Evolutionary conservation across 2,329 filamentous ascomycete genomes (phyloP).

Genomic region (Fusarium aywerte): DNA sequence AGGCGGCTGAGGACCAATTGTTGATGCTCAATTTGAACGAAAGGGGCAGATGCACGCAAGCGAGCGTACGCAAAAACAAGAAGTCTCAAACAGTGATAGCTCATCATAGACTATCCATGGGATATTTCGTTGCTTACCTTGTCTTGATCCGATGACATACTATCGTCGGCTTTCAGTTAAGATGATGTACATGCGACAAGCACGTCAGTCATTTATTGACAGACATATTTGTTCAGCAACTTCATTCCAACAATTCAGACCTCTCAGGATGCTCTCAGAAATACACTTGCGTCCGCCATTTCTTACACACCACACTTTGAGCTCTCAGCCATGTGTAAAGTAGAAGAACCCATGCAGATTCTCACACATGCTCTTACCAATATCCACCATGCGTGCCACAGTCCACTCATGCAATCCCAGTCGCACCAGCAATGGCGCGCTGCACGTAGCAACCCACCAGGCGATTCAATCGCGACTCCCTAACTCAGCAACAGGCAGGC

Average conservation of each 20-base stretch:
- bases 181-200: not conserved
- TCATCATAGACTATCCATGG: not conserved
- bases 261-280: not conserved
- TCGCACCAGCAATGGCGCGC: constrained; percentile 42
- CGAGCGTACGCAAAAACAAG: constrained; percentile 18
- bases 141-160: not conserved
- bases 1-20: constrained; percentile 40
- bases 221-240: not conserved
- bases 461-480: constrained; percentile 44
- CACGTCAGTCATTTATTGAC: constrained; percentile 1
- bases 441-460: constrained; percentile 38
- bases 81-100: not conserved
- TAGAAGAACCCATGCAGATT: constrained; percentile 17
- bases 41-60: constrained; percentile 41
- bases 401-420: constrained; percentile 40
- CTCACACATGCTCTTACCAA: constrained; percentile 31
- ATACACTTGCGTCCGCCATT: not conserved
- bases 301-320: constrained; percentile 10
- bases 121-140: not conserved
- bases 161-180: not conserved
- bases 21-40: constrained; percentile 24
- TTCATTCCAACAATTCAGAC: constrained; percentile 11
- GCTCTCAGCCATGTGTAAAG: constrained; percentile 16
- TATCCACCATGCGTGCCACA: constrained; percentile 35
- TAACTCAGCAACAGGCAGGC: constrained; percentile 46